These are phyloP conservation scores for Groenewaldozyma tartarivorans DNA, from an alignment of 805 yeast species.

Conservation along the genomic window DNA sequence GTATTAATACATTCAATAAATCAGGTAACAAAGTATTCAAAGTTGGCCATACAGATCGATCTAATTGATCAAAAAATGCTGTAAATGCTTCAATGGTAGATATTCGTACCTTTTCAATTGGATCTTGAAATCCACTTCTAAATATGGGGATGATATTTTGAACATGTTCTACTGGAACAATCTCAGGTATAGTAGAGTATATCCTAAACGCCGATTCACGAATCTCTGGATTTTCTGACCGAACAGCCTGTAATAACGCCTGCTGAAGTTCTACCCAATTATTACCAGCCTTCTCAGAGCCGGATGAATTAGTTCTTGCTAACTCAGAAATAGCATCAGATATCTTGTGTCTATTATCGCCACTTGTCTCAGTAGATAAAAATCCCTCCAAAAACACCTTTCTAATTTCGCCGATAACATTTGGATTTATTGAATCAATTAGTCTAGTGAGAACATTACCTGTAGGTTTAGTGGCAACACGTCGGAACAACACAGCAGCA, in stretches of 20 bases:
- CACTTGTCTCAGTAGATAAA: constrained; percentile 47
- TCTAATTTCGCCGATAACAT: constrained; percentile 55
- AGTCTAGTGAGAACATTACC: constrained; percentile 62
- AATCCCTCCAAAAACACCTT: constrained; percentile 65
- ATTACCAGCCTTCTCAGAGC: constrained; percentile 25
- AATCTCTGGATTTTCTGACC: constrained; percentile 48
- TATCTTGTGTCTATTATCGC: constrained; percentile 77
- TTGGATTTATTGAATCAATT: constrained; percentile 56
- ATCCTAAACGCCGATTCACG: constrained; percentile 91
- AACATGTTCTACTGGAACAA: constrained; percentile 53
- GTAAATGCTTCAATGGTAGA: constrained; percentile 90
- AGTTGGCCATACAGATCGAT: constrained; percentile 67
- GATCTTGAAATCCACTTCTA: constrained; percentile 71
- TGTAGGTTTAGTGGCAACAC: constrained; percentile 52
- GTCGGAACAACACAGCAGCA: constrained; percentile 81
- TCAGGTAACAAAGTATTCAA: constrained; percentile 76
- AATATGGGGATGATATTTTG: constrained; percentile 54
- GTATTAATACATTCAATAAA: constrained; percentile 77
- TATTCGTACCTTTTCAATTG: constrained; percentile 73
- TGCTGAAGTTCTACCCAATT: constrained; percentile 75
- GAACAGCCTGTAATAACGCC: constrained; percentile 58
- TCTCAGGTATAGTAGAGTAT: constrained; percentile 71
- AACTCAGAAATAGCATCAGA: constrained; percentile 93
- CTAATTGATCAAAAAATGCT: constrained; percentile 73
- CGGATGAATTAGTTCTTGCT: constrained; percentile 38